A percentile compares a stretch with the other conserved stretches of the same genome.
Conservation (phyloP, 75 land plant species). For the Gnetum montanum region DNA sequence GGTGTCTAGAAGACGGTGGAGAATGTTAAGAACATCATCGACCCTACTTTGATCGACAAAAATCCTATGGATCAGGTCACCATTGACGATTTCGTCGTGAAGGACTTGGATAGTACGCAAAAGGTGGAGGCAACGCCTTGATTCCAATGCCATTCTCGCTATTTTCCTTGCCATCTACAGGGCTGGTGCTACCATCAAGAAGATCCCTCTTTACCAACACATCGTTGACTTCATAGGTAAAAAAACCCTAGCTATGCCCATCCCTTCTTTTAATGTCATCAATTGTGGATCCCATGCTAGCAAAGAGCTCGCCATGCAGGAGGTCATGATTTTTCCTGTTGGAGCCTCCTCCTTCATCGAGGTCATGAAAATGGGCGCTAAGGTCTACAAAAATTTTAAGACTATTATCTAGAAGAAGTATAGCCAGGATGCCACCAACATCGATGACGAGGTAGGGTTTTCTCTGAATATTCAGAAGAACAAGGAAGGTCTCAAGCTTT, state of each 20-base stretch:
- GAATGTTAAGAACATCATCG: constrained; percentile 82
- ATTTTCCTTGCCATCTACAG: constrained; percentile 97
- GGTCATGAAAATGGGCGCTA: constrained; percentile 97
- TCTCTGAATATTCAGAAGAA: constrained; percentile 99
- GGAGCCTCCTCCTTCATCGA: constrained; percentile 94
- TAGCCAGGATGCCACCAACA: constrained; percentile 98
- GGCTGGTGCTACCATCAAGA: constrained; percentile 76
- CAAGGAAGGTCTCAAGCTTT: constrained; percentile 87
- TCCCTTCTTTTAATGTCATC: constrained; percentile 99
- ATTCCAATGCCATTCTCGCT: constrained; percentile 94
- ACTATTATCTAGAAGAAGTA: constrained; percentile 95
- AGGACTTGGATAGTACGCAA: constrained; percentile 80
- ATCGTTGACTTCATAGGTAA: constrained; percentile 95
- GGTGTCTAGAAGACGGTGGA: constrained; percentile 63
- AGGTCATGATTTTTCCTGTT: constrained; percentile 94
- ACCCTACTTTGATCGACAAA: constrained; percentile 87
- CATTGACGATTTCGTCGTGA: constrained; percentile 94
- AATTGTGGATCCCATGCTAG: constrained; percentile 99
- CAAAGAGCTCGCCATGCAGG: constrained; percentile 91
- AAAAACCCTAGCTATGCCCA: constrained; percentile 77
- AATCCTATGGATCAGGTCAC: constrained; percentile 80
- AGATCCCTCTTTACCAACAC: constrained; percentile 92
- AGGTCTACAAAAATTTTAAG: constrained; percentile 92
- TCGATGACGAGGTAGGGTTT: constrained; percentile 99
- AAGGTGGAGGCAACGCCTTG: no score